A percentile compares a stretch with the other conserved stretches of the same genome.
These are phyloP conservation scores for Aurifilum marmelostoma DNA, from an alignment of 2,329 filamentous ascomycete genomes.

Conservation along the genomic window DNA sequence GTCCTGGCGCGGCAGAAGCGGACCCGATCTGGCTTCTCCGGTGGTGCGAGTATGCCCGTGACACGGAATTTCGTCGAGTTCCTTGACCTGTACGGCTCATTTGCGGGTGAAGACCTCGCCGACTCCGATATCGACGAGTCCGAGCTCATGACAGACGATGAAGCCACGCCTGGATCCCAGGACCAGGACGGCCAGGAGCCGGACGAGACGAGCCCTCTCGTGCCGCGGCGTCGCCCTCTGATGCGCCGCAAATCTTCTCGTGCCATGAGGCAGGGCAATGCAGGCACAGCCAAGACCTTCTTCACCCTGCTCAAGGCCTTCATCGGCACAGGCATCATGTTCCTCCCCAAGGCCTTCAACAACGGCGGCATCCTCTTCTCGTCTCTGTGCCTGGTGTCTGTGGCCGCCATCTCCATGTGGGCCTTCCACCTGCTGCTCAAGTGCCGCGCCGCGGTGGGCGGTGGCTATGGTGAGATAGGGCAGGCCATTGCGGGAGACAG, in stretches of 20 bases:
- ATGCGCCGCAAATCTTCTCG: slow-evolving; percentile 45
- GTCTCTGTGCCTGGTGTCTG: slow-evolving; percentile 65
- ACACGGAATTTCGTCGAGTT: slow-evolving; percentile 76
- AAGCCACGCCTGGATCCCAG: slow-evolving; percentile 44
- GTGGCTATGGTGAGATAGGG: slow-evolving; percentile 74
- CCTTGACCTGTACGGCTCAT: slow-evolving; percentile 74
- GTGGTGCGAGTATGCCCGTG: slow-evolving; percentile 47
- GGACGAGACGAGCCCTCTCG: slow-evolving; percentile 62
- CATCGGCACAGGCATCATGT: slow-evolving; percentile 81
- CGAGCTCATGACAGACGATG: slow-evolving; percentile 37
- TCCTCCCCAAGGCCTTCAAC: slow-evolving; percentile 76
- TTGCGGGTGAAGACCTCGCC: slow-evolving; percentile 72
- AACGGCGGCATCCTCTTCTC: slow-evolving; percentile 80
- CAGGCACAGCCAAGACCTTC: slow-evolving; percentile 72
- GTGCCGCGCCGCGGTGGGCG: slow-evolving; percentile 66
- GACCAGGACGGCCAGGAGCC: slow-evolving; percentile 37
- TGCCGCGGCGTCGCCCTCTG: slow-evolving; percentile 57
- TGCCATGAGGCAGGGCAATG: slow-evolving; percentile 57
- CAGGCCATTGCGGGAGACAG: slow-evolving; percentile 64
- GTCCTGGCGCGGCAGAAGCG: slow-evolving; percentile 41
- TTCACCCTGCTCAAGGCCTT: slow-evolving; percentile 81
- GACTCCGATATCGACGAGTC: slow-evolving; percentile 64
- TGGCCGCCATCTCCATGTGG: slow-evolving; percentile 68
- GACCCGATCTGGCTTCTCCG: slow-evolving; percentile 33
- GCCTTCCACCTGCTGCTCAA: slow-evolving; percentile 74